Evolutionary conservation across 2,329 filamentous ascomycete genomes (phyloP), one percentile per base, ranked within the genome.

Genomic region (Xylariales sp.): DNA sequence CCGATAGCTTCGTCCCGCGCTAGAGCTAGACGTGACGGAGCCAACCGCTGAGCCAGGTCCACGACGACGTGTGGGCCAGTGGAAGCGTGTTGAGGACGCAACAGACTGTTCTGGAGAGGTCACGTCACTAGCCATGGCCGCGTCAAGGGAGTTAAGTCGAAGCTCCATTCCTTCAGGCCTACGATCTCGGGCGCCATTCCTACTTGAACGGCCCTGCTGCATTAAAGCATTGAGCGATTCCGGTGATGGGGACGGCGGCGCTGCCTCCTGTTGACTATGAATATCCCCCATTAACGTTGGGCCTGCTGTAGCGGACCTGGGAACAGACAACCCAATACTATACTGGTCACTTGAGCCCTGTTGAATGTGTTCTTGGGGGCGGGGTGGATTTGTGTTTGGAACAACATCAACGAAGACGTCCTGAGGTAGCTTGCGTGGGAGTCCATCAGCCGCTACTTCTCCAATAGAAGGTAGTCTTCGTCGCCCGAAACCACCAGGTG

Each of bases 381-480:
- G 73, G 59, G 73, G 74, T 65, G 67, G 72, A 45, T 66, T 70
- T 53, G 70, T 71, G 3, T 76, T 73, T 30, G 77, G 70, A 9
- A 73, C 67, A 32, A 46, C 58, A 53, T 78, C 77, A 52, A 62
- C 70, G 0, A 73, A 69, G 28, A 71, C 67, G 49, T 77, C 68
- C 59, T 75, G 77, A 1, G 81, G 62, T 3, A 67, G 57, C 6
- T 79, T 74, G 8, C 79, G 79, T 36, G 77, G 71, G 53, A 74
- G 63, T 41, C 75, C 74, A 61, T 78, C 75, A 1, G 53, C 62
- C 41, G 89, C 88, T 18, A 84, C 88, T 81, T 93, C 92, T 10
- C 91, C 92, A 64, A 94, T 95, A 0, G 92, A 95, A 14, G 92
- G 89, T 41, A 95, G 83, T n/a, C 91, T 87, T 63, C 87, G 86